Percentiles rank a stretch among this genome's conserved stretches.
Evolutionary conservation across 164 flowering plant species (phyloP).

Genomic region (Kalanchoe fedtschenkoi): DNA sequence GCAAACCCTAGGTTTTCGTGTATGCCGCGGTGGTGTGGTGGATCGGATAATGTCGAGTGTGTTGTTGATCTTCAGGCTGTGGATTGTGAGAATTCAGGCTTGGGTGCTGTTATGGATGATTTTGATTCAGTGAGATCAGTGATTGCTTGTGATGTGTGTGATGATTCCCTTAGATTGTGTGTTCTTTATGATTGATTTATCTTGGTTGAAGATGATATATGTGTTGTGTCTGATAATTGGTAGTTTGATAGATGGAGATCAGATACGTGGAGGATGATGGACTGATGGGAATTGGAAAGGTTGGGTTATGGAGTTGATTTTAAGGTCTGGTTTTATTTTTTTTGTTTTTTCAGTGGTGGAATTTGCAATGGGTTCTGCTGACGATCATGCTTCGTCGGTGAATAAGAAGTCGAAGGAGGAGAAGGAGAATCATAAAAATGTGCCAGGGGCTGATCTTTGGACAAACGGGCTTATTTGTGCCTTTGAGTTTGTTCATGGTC

Average conservation of each 20-base stretch:
- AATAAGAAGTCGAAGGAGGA: neutral
- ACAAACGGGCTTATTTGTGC: constrained; percentile 88
- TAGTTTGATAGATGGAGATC: neutral
- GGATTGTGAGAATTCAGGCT: too few species aligned
- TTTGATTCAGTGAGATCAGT: too few species aligned
- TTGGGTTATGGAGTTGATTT: neutral
- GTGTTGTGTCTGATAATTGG: neutral
- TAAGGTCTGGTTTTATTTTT: neutral
- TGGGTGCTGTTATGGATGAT: neutral
- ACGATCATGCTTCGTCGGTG: neutral
- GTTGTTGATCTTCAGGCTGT: too few species aligned
- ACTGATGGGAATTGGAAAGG: neutral
- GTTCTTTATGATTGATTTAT: neutral
- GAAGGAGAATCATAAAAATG: neutral
- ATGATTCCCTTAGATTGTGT: too few species aligned
- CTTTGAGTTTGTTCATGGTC: constrained; percentile 57
- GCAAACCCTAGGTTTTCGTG: too few species aligned
- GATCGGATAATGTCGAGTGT: too few species aligned
- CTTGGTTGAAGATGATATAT: neutral
- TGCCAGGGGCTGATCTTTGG: constrained; percentile 63
- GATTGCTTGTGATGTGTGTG: neutral
- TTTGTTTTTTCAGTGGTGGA: neutral
- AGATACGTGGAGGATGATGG: neutral
- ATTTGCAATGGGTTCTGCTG: neutral
- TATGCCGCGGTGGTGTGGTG: too few species aligned